Evolutionary conservation across 1,284 basidiomycete species (phyloP).

Genomic region (Peniophora sp.): DNA sequence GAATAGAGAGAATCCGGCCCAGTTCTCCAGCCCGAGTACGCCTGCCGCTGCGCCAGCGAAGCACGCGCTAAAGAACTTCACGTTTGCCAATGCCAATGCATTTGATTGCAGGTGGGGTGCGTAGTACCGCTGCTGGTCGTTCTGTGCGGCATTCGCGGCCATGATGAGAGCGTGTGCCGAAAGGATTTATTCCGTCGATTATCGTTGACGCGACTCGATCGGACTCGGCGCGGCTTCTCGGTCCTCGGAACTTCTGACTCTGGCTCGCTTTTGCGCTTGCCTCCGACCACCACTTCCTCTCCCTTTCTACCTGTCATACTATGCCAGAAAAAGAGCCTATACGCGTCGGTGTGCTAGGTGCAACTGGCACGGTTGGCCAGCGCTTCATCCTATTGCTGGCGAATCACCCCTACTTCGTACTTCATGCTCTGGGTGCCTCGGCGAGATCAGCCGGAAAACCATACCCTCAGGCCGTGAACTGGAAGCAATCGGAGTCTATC

Average conservation of each 20-base stretch:
- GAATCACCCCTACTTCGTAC: slow-evolving; percentile 84
- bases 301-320: neutral
- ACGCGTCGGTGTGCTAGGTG: slow-evolving; percentile 91
- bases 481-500: slow-evolving; percentile 86
- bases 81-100: slow-evolving; percentile 44
- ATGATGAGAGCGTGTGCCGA: slow-evolving; percentile 1
- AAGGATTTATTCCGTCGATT: neutral
- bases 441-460: slow-evolving; percentile 81
- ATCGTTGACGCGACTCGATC: neutral
- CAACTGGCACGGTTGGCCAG: slow-evolving; percentile 95
- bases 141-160: slow-evolving; percentile 34
- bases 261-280: neutral
- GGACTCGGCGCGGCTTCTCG: neutral
- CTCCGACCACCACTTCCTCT: neutral
- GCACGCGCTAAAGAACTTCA: slow-evolving; percentile 74
- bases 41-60: slow-evolving; percentile 82
- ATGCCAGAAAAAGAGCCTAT: slow-evolving; percentile 22
- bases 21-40: slow-evolving; percentile 79
- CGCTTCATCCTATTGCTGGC: slow-evolving; percentile 90
- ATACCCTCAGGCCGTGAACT: slow-evolving; percentile 74
- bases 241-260: no score
- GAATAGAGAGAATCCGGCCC: slow-evolving; percentile 76
- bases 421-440: slow-evolving; percentile 88
- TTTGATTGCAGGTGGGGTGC: slow-evolving; percentile 69
- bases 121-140: slow-evolving; percentile 55